Evolutionary conservation across 2,329 filamentous ascomycete species (phyloP).

Genomic region (Claviceps sorghi): DNA sequence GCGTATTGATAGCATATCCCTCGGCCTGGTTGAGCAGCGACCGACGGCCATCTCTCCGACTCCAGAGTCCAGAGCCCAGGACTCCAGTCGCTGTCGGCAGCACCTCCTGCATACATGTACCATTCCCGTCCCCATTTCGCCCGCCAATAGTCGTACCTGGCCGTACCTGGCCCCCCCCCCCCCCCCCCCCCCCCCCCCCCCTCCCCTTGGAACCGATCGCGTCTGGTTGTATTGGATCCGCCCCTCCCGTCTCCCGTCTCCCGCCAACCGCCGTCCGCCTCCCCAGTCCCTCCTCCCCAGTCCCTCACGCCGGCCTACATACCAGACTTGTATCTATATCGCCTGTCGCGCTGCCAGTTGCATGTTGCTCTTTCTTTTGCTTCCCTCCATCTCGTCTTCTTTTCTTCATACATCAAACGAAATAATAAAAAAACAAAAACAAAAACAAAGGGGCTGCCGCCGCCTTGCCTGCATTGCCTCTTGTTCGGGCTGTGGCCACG

Average conservation of each 20-base stretch:
- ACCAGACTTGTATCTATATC: slow-evolving; percentile 2
- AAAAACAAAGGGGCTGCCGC: too few species aligned
- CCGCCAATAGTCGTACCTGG: neutral
- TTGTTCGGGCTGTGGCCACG: slow-evolving; percentile 1
- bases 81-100: slow-evolving; percentile 9
- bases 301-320: neutral
- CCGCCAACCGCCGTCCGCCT: neutral
- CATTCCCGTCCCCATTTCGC: slow-evolving; percentile 6
- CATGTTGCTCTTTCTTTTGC: neutral
- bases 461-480: neutral
- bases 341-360: neutral
- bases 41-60: neutral
- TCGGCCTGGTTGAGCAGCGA: slow-evolving; percentile 8
- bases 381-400: neutral
- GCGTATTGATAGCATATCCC: slow-evolving; percentile 12
- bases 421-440: neutral
- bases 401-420: neutral
- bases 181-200: neutral
- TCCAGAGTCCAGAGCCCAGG: slow-evolving; percentile 1
- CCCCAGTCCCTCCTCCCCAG: neutral
- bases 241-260: slow-evolving; percentile 1
- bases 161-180: neutral
- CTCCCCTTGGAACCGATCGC: neutral
- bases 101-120: slow-evolving; percentile 5
- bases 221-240: slow-evolving; percentile 2